Evolutionary conservation across 192 early-diverging fungal genomes (phyloP), one percentile per base, ranked within the genome.

Genomic region (Dissophora ornata): DNA sequence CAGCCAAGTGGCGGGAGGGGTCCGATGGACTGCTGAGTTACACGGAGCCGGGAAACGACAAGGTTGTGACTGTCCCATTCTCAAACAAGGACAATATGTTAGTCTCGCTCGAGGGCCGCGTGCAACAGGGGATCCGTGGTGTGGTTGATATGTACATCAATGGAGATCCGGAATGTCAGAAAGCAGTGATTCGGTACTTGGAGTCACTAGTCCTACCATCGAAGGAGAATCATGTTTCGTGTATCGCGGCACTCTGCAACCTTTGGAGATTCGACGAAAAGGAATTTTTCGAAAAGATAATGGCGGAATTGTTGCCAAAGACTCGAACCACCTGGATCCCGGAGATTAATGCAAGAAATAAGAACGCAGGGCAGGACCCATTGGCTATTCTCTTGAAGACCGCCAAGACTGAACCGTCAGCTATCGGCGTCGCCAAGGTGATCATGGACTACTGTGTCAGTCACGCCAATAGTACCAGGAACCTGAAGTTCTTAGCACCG

Each of bases 251-350:
- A 3, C 22, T 61, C 13, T 49, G 45, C 34, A 2, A 36, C 4
- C 3, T 11, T 19, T 61, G 58, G 58, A 49, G 7, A 13, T 32
- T 7, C 0, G 29, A 24, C 10, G 1, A 29, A 29, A 13, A 19
- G 3, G 38, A 13, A 0, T 0, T 7, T 22, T 34, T 51, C 2
- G 42, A 47, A 8, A 3, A 29, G n/a, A 48, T 69, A 18, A 25
- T 69, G 1, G n/a, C 9, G 0, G 38, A 47, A 1, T 2, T 69
- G 15, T 33, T 69, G 13, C 50, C 52, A 15, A 3, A 12, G 5
- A 30, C n/a, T 7, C 0, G 12, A 1, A 48, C 57, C 24, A 71
- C 68, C 28, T 71, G 68, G 68, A 62, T 71, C 11, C 68, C 68
- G 5, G 52, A 62, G 1, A 5, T 6, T 6, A 32, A 40, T 7